phyloP scores from a whole-genome alignment of 1,284 basidiomycete genomes.

The Leccinum olivaceoglutinosum region DNA sequence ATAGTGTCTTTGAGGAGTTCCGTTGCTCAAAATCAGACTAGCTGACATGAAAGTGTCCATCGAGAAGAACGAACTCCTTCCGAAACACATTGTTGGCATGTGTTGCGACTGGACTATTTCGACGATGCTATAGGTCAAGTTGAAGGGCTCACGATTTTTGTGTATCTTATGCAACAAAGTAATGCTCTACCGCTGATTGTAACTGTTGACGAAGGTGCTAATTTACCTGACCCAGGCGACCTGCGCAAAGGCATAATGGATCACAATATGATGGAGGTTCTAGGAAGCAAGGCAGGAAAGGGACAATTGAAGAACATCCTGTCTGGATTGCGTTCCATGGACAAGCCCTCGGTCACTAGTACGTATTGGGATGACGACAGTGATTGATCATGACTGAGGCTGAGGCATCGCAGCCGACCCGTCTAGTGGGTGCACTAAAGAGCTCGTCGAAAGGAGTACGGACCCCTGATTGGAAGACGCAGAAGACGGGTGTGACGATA shows the following conservation, averaged over 20 bases:
- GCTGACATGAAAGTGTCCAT: slow-evolving; percentile 16
- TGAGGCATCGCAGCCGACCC: slow-evolving; percentile 1
- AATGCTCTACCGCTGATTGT: background rate
- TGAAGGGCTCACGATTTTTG: slow-evolving; percentile 11
- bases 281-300: slow-evolving; percentile 13
- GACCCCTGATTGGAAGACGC: slow-evolving; percentile 7
- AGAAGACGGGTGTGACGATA: background rate
- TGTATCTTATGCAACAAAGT: slow-evolving; percentile 12
- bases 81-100: slow-evolving; percentile 9
- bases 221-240: background rate
- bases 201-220: background rate
- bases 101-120: slow-evolving; percentile 10
- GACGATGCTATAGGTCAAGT: slow-evolving; percentile 12
- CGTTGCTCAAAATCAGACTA: background rate
- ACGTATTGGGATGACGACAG: background rate
- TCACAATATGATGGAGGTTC: slow-evolving; percentile 11
- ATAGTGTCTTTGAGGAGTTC: background rate
- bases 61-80: background rate
- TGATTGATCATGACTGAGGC: background rate
- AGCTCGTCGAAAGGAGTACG: background rate
- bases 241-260: slow-evolving; percentile 6
- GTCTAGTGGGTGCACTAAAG: slow-evolving; percentile 9
- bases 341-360: slow-evolving; percentile 16
- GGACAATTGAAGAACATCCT: background rate
- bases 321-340: slow-evolving; percentile 17